phyloP scores from a whole-genome alignment of 768 basidiomycete genomes.

The Trametes maxima region DNA sequence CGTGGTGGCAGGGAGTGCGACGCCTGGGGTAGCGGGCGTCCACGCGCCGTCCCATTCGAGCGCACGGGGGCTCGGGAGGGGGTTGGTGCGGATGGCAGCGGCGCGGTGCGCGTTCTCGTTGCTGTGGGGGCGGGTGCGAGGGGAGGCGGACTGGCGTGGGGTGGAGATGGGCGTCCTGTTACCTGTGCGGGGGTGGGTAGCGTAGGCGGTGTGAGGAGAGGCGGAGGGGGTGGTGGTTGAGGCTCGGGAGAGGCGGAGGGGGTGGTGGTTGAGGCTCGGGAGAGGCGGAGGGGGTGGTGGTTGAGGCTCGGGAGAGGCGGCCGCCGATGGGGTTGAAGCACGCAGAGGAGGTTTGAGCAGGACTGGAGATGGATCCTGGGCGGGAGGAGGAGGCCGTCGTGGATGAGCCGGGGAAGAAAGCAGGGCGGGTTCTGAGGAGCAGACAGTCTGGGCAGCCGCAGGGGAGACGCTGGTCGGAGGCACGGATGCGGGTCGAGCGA shows the following conservation, averaged over 20 bases:
- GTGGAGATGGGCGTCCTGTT: not conserved
- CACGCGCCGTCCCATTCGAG: not conserved
- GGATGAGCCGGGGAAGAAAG: not conserved
- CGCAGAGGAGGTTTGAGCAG: too few relatives aligned
- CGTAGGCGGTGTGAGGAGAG: not conserved
- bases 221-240: too few relatives aligned
- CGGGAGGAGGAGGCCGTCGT: not conserved
- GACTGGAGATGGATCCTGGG: not conserved
- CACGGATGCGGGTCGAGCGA: slow-evolving; percentile 4
- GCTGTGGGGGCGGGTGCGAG: not conserved
- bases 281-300: too few relatives aligned
- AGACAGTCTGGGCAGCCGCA: slow-evolving; percentile 8
- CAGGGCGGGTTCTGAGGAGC: not conserved
- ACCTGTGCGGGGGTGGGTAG: not conserved
- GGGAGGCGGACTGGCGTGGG: not conserved
- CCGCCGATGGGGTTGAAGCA: too few relatives aligned
- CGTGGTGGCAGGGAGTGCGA: not conserved
- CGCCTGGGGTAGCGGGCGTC: not conserved
- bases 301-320: too few relatives aligned
- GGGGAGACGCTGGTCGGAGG: not conserved
- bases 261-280: too few relatives aligned
- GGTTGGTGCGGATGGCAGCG: not conserved
- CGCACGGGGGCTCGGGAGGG: not conserved
- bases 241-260: too few relatives aligned
- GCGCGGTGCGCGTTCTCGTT: slow-evolving; percentile 19